Percentiles rank a stretch among this genome's conserved stretches.
These are phyloP conservation scores for Agaricus bisporus DNA, from an alignment of 768 basidiomycete species.

Conservation along the genomic window DNA sequence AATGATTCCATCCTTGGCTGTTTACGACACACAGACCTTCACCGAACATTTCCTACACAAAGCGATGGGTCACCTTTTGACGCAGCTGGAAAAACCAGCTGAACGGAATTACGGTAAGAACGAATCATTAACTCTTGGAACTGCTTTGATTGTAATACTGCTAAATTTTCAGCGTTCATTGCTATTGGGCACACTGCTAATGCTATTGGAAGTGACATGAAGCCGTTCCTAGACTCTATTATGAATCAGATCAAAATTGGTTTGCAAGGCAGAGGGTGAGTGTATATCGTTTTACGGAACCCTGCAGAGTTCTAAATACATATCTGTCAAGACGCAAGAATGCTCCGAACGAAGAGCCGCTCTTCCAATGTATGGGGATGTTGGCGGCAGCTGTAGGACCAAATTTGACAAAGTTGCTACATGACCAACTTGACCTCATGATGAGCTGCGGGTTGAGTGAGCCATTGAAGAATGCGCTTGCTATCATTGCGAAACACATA, in stretches of 20 bases:
- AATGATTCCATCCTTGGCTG: constrained; percentile 90
- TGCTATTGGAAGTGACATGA: constrained; percentile 92
- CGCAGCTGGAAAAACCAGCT: constrained; percentile 80
- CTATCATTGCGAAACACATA: constrained; percentile 80
- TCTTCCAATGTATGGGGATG: constrained; percentile 98
- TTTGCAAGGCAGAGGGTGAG: constrained; percentile 80
- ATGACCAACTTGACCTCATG: constrained; percentile 96
- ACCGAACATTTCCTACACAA: constrained; percentile 88
- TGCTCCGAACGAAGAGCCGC: constrained; percentile 88
- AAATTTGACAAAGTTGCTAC: constrained; percentile 89
- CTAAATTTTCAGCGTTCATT: constrained; percentile 96
- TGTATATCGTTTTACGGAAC: background rate
- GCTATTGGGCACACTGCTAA: constrained; percentile 94
- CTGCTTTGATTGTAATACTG: constrained; percentile 3
- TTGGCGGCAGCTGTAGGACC: constrained; percentile 92
- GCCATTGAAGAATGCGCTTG: constrained; percentile 77
- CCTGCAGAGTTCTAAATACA: background rate
- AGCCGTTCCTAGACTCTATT: constrained; percentile 88
- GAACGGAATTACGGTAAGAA: constrained; percentile 82
- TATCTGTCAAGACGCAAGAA: constrained; percentile 62
- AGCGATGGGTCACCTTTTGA: constrained; percentile 87
- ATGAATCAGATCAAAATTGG: constrained; percentile 86
- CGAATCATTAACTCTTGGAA: background rate
- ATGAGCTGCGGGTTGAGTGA: constrained; percentile 92
- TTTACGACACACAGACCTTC: constrained; percentile 91